These are phyloP conservation scores for Blastomyces gilchristii DNA, from an alignment of 2,329 filamentous ascomycete genomes.

Conservation along the genomic window DNA sequence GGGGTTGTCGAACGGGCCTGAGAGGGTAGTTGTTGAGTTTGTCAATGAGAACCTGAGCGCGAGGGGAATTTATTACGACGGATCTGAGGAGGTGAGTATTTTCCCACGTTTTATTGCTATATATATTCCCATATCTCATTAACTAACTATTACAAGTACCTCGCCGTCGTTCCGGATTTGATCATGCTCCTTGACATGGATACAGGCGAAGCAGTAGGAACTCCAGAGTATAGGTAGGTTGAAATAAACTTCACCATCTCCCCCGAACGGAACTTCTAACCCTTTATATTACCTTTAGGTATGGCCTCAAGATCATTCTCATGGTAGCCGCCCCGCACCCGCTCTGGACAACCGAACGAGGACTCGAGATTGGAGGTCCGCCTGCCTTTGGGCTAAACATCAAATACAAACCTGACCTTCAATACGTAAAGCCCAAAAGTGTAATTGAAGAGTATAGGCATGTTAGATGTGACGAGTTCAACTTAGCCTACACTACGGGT, in stretches of 20 bases:
- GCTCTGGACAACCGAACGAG: constrained; percentile 37
- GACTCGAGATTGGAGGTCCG: constrained; percentile 34
- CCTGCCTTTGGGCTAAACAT: constrained; percentile 27
- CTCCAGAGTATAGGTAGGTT: constrained; percentile 29
- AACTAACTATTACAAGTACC: not conserved
- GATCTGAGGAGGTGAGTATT: constrained; percentile 9
- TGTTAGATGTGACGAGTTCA: not conserved
- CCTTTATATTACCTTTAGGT: constrained; percentile 27
- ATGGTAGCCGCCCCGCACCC: constrained; percentile 43
- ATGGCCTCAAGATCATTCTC: constrained; percentile 43
- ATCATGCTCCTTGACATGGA: constrained; percentile 23
- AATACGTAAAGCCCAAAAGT: constrained; percentile 19
- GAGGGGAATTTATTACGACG: constrained; percentile 14
- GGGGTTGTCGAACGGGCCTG: constrained; percentile 16
- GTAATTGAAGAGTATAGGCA: constrained; percentile 21
- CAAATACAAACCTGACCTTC: constrained; percentile 19
- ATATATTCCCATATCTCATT: not conserved
- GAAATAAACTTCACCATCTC: not conserved
- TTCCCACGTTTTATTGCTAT: not conserved
- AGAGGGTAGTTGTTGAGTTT: constrained; percentile 32
- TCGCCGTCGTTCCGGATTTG: constrained; percentile 26
- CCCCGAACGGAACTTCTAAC: not conserved
- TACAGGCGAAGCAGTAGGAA: constrained; percentile 42
- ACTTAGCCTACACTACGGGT: not conserved
- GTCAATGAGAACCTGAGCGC: constrained; percentile 63